Evolutionary conservation across 2,329 filamentous ascomycete genomes (phyloP).

Genomic region (Hypoxylon sp.): DNA sequence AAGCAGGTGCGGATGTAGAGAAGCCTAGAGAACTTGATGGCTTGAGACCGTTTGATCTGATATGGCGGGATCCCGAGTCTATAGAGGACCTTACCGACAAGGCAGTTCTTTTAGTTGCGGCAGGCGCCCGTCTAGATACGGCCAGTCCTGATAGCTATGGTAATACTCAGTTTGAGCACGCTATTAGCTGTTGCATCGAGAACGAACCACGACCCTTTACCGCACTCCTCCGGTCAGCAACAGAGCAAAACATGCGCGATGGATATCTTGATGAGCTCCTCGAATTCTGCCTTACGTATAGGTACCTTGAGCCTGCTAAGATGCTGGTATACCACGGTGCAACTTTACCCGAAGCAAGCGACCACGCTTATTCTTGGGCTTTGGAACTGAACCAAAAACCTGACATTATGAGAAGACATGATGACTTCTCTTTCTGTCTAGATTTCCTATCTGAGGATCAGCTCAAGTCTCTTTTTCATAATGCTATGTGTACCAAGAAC

Average conservation of each 20-base stretch:
- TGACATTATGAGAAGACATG: not conserved
- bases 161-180: constrained; percentile 12
- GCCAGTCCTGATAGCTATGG: not conserved
- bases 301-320: not conserved
- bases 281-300: constrained; percentile 1
- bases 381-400: not conserved
- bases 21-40: not conserved
- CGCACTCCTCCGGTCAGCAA: constrained; percentile 10
- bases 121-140: constrained; percentile 29
- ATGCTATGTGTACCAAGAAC: not conserved
- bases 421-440: constrained; percentile 24
- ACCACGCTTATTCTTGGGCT: constrained; percentile 15
- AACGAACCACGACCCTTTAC: not conserved
- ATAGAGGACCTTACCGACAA: constrained; percentile 2
- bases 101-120: constrained; percentile 20
- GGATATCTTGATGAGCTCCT: constrained; percentile 28
- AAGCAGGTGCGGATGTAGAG: constrained; percentile 27
- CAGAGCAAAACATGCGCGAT: constrained; percentile 3
- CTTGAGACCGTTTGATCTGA: constrained; percentile 12
- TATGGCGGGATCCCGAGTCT: not conserved
- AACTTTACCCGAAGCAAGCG: not conserved
- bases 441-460: constrained; percentile 7
- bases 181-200: not conserved
- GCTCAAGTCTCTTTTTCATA: constrained; percentile 10
- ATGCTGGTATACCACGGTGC: constrained; percentile 23